Conservation (phyloP, 169 alveolate species). For the Amoebophrya sp. region DNA sequence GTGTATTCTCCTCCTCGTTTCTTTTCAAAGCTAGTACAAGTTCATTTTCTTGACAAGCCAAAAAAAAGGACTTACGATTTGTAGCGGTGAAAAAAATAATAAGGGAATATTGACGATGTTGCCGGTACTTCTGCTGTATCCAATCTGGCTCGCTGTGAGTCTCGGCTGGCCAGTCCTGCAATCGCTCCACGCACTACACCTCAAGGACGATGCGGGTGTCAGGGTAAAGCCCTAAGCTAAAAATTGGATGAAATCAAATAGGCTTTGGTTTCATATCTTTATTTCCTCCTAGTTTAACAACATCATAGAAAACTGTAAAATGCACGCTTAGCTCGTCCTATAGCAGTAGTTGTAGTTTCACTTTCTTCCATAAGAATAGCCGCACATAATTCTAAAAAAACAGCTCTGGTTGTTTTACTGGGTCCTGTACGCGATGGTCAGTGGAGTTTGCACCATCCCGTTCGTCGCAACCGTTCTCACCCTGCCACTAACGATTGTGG, state of each 20-base stretch:
- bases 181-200: neutral
- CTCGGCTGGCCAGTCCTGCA: neutral
- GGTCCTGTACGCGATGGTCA: neutral
- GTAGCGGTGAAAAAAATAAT: neutral
- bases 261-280: too few relatives aligned
- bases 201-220: neutral
- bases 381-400: too few relatives aligned
- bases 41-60: neutral
- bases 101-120: neutral
- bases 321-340: too few relatives aligned
- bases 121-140: neutral
- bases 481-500: neutral
- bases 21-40: too few relatives aligned
- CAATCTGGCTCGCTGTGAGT: neutral
- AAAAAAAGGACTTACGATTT: neutral
- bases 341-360: too few relatives aligned
- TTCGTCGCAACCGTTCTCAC: neutral
- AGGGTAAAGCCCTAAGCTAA: too few relatives aligned
- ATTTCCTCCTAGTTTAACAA: too few relatives aligned
- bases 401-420: constrained; percentile 8
- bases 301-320: too few relatives aligned
- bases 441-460: neutral
- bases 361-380: too few relatives aligned
- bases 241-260: too few relatives aligned
- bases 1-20: too few relatives aligned